Evolutionary conservation across 2,329 filamentous ascomycete genomes (phyloP).

Genomic region (Colletotrichum siamense): DNA sequence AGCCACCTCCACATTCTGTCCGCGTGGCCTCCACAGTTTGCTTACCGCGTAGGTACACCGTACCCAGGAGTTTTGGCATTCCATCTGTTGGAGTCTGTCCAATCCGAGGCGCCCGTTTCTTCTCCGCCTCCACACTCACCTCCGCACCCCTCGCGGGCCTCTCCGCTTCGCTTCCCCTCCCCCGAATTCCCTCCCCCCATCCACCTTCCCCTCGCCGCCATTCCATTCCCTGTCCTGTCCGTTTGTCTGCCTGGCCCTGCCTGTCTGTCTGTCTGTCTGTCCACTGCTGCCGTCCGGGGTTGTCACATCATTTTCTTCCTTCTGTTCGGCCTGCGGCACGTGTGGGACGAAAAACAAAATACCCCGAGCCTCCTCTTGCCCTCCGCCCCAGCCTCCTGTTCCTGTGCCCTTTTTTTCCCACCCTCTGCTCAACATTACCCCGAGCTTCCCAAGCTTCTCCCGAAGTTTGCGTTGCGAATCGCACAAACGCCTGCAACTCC

Average conservation of each 20-base stretch:
- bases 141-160: not conserved
- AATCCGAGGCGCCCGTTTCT: not conserved
- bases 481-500: slow-evolving; percentile 12
- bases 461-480: slow-evolving; percentile 11
- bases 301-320: not conserved
- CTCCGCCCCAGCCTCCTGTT: slow-evolving; percentile 1
- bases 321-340: not conserved
- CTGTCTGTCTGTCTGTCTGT: not conserved
- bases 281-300: not conserved
- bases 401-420: slow-evolving; percentile 23
- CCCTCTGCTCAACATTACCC: slow-evolving; percentile 53
- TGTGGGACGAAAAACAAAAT: slow-evolving; percentile 20
- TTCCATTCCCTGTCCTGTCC: not conserved
- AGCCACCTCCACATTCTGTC: not conserved
- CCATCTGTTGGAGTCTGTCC: not conserved
- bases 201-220: not conserved
- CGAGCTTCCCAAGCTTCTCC: slow-evolving; percentile 33
- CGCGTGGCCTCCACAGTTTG: not conserved
- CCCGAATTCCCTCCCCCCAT: not conserved
- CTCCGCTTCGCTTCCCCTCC: not conserved
- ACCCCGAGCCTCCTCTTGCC: slow-evolving; percentile 20
- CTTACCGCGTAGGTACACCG: not conserved
- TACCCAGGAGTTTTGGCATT: not conserved
- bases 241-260: not conserved
- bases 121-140: slow-evolving; percentile 4